These are phyloP conservation scores for Rosa rugosa DNA, from an alignment of 306 rosid genomes.

Conservation along the genomic window DNA sequence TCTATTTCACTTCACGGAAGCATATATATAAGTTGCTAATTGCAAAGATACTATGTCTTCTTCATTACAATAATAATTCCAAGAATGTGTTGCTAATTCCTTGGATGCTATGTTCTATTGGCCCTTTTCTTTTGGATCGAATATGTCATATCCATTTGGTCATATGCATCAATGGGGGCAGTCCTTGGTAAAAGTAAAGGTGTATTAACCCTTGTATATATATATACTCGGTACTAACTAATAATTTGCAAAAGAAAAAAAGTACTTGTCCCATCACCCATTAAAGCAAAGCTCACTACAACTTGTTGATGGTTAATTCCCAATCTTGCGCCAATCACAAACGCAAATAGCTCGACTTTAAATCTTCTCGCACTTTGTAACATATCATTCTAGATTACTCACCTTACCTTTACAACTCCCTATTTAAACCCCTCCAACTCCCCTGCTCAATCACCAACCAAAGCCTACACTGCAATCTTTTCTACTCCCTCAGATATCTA, in stretches of 20 bases:
- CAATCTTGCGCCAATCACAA: not conserved
- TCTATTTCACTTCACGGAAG: too few species aligned
- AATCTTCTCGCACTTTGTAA: too few species aligned
- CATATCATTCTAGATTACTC: conserved; percentile 7
- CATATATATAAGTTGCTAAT: not conserved
- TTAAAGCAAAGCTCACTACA: not conserved
- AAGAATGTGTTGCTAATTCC: not conserved
- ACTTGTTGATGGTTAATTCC: not conserved
- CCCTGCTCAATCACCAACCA: not conserved
- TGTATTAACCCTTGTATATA: not conserved
- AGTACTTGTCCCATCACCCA: not conserved
- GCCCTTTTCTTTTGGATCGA: not conserved
- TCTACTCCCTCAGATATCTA: not conserved
- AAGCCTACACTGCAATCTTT: not conserved
- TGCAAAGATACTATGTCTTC: not conserved
- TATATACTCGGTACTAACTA: too few species aligned
- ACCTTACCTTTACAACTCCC: not conserved
- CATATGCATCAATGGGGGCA: not conserved
- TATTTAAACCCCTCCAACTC: conserved; percentile 6
- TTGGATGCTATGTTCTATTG: not conserved
- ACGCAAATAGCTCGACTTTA: not conserved
- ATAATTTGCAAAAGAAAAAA: too few species aligned
- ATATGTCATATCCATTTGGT: not conserved
- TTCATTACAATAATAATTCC: not conserved
- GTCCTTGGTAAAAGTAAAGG: not conserved